Evolutionary conservation across 1,284 basidiomycete species (phyloP), one percentile per base, ranked within the genome.

Genomic region (Pholiota adiposa): DNA sequence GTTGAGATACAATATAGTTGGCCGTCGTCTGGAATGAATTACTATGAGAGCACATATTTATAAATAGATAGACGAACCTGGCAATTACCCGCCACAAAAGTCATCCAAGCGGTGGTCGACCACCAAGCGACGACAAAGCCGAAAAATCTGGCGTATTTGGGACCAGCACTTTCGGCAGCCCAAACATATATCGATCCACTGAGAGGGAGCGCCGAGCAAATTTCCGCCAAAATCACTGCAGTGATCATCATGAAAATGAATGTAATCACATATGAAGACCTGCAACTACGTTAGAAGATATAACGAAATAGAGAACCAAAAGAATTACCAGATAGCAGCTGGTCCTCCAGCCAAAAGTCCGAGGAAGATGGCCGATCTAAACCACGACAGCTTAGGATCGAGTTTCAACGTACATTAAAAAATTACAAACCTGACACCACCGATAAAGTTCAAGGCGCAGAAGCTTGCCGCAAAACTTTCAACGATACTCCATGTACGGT

Each of bases 141-240:
- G 65, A 93, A 85, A 72, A 94, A 89, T 41, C 92, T 81, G 2
- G 86, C 91, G 68, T 92, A 88, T 66, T 91, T 93, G 12, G 87
- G 87, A 2, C 93, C 93, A 4, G 91, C 93, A 65, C 92, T 92
- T 69, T 93, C 93, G 27, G 92, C 93, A 0, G 92, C 90, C 93
- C 93, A 95, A 59, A 94, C 87, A 73, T 95, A 95, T 72, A 95
- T 94, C 7, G 92, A 94, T 7, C 93, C 93, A 57, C 90, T 93
- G 44, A 94, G 75, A 2, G 93, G 93, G 18, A 94, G 77, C 1
- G 92, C 92, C 38, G 92, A 94, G 72, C 92, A 94, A 49, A 94
- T 86, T 71, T 96, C 93, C 21, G 93, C 93, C 31, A 96, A 79
- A 34, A 94, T 88, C 11, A 85, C 87, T 2, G 93, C 93, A 4